Evolutionary conservation across 2,329 filamentous ascomycete genomes (phyloP), one percentile per base, ranked within the genome.

Genomic region (Calonectria pteridis): DNA sequence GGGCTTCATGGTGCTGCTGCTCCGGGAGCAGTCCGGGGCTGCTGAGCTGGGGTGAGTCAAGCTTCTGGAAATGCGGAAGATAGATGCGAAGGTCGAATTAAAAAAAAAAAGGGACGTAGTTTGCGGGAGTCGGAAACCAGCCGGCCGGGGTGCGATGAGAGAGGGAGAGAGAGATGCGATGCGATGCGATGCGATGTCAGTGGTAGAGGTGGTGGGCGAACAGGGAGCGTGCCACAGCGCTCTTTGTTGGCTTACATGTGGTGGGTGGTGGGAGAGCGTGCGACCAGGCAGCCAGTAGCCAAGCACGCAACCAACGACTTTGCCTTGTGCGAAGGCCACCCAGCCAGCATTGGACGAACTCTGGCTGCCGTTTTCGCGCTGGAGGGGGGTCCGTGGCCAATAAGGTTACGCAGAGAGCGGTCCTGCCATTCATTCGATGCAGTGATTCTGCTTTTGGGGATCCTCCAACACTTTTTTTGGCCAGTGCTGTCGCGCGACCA

Each of bases 1-100:
- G 76, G 74, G 79, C 33, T 80, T 63, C 82, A 83, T 84, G 65
- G 26, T 26, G 55, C 33, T 7, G 28, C n/a, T 37, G 20, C 43
- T 46, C 43, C 43, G 43, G 43, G 43, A 46, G 13, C 43, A 23
- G 43, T 46, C 43, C 43, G 11, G n/a, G 40, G 40, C 35, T 16
- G 35, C 37, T 43, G 37, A 18, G 37, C 37, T 11, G 40, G 9
- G 43, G 9, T 46, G 43, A 4, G 43, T 10, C 13, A 3, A 2
- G 43, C 43, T 35, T 40, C n/a, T 33, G 33, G n/a, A 28, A 40
- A 28, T 28, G 28, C 26, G 26, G 16, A 9, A 29, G 31, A 4
- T 7, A 11, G 50, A 14, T 2, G 50, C 26, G 7, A 18, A 43
- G 40, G 40, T n/a, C 7, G 40, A 18, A n/a, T n/a, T n/a, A n/a